Conservation (phyloP, 2,329 filamentous ascomycete genomes). For the Aspergillus sp. region DNA sequence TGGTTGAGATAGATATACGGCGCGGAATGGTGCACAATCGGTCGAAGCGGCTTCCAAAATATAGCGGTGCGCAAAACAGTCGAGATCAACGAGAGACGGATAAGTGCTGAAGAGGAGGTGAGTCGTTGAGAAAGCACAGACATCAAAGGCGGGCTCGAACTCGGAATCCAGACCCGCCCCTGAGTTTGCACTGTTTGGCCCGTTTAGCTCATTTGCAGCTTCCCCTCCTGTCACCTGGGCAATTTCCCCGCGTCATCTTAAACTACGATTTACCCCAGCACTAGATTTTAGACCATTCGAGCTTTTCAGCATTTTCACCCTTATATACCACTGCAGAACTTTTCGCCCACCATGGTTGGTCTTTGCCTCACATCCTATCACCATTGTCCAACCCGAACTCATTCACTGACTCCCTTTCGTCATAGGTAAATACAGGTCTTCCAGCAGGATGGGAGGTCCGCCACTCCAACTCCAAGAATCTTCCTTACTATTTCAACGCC, state of each 20-base stretch:
- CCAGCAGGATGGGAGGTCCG: constrained; percentile 92
- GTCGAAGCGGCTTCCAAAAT: background rate
- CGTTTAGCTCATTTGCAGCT: constrained; percentile 30
- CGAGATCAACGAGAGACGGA: background rate
- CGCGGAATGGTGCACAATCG: background rate
- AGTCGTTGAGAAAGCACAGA: constrained; percentile 25
- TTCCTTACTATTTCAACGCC: constrained; percentile 98
- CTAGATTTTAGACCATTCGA: background rate
- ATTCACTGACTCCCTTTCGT: constrained; percentile 2
- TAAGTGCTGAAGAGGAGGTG: constrained; percentile 2
- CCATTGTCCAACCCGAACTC: background rate
- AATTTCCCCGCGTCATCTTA: constrained; percentile 37
- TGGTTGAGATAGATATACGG: background rate
- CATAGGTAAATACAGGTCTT: constrained; percentile 74
- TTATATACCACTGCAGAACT: background rate
- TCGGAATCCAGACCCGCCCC: constrained; percentile 15
- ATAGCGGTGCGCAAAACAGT: background rate
- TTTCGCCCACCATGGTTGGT: constrained; percentile 18
- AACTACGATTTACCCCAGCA: constrained; percentile 2
- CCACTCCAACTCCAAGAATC: constrained; percentile 96
- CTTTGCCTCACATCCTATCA: background rate
- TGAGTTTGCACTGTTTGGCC: constrained; percentile 21
- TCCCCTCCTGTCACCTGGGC: constrained; percentile 14
- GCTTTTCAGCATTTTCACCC: background rate
- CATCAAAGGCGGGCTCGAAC: background rate